A percentile compares a stretch with the other conserved stretches of the same genome.
Conservation (phyloP, 768 basidiomycete genomes). For the Auriscalpium microsporum region DNA sequence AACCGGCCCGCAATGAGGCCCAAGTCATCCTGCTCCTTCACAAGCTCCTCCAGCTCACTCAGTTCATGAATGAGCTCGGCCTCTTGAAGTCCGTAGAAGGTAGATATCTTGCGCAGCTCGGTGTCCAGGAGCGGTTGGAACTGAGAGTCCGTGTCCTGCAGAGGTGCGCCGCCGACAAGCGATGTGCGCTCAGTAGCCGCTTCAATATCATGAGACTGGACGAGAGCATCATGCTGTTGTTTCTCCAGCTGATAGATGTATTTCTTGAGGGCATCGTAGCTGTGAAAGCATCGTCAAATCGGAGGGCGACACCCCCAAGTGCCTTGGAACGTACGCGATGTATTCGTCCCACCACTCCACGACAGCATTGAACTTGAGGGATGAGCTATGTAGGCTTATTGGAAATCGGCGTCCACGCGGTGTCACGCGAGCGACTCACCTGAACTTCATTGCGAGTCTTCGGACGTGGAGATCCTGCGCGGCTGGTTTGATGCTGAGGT, state of each 20-base stretch:
- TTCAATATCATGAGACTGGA: conserved; percentile 45
- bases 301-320: too few relatives aligned
- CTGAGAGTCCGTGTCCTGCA: conserved; percentile 37
- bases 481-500: background rate
- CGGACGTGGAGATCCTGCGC: background rate
- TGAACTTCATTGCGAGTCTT: conserved; percentile 47
- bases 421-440: conserved; percentile 27
- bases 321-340: conserved; percentile 52
- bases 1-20: conserved; percentile 42
- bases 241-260: conserved; percentile 83
- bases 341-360: conserved; percentile 92
- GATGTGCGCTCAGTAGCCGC: conserved; percentile 47
- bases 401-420: background rate
- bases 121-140: conserved; percentile 74
- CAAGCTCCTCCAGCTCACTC: conserved; percentile 45
- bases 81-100: conserved; percentile 76
- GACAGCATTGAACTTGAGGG: conserved; percentile 86
- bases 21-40: conserved; percentile 50
- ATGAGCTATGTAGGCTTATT: conserved; percentile 40
- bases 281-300: conserved; percentile 19
- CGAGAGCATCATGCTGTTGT: conserved; percentile 44
- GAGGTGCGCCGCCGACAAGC: conserved; percentile 36
- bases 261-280: conserved; percentile 82
- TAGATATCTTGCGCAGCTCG: conserved; percentile 72
- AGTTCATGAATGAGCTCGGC: conserved; percentile 60